Conservation (phyloP, 1,284 basidiomycete genomes). For the Malassezia arunalokei region DNA sequence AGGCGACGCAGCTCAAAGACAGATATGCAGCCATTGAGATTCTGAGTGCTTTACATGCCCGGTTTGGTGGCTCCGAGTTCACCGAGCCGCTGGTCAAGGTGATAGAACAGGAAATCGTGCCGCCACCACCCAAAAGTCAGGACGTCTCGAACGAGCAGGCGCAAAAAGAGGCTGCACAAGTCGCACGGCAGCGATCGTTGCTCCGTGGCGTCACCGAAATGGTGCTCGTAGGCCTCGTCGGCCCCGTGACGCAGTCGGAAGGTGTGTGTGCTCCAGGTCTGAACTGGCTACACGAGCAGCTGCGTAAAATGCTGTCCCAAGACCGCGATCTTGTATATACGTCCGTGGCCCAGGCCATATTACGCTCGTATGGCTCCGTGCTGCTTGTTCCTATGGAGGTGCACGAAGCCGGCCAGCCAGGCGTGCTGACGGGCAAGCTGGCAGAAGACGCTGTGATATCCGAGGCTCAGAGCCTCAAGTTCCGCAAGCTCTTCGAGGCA, state of each 20-base stretch:
- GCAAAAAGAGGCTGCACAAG: constrained; percentile 72
- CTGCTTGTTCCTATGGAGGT: constrained; percentile 52
- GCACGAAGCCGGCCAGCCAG: constrained; percentile 7
- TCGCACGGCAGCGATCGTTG: constrained; percentile 69
- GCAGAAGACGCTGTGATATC: constrained; percentile 46
- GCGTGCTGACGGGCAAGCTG: background rate
- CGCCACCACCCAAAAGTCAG: constrained; percentile 50
- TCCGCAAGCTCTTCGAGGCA: constrained; percentile 79
- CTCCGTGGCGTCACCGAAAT: constrained; percentile 79
- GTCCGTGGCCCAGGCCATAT: constrained; percentile 67
- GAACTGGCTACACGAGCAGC: constrained; percentile 54
- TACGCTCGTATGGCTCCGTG: constrained; percentile 68
- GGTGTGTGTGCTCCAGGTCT: constrained; percentile 3
- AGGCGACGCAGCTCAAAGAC: constrained; percentile 78
- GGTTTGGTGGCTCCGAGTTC: constrained; percentile 62
- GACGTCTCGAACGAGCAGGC: constrained; percentile 62
- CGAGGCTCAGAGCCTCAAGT: constrained; percentile 68
- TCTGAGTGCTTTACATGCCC: constrained; percentile 73
- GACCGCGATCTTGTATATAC: constrained; percentile 74
- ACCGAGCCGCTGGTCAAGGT: constrained; percentile 60
- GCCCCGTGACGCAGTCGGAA: background rate
- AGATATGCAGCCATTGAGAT: constrained; percentile 72
- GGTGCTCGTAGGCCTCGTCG: constrained; percentile 63
- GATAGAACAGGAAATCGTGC: constrained; percentile 56
- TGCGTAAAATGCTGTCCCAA: constrained; percentile 59